These are phyloP conservation scores for Pholiota molesta DNA, from an alignment of 768 basidiomycete species.

Conservation along the genomic window DNA sequence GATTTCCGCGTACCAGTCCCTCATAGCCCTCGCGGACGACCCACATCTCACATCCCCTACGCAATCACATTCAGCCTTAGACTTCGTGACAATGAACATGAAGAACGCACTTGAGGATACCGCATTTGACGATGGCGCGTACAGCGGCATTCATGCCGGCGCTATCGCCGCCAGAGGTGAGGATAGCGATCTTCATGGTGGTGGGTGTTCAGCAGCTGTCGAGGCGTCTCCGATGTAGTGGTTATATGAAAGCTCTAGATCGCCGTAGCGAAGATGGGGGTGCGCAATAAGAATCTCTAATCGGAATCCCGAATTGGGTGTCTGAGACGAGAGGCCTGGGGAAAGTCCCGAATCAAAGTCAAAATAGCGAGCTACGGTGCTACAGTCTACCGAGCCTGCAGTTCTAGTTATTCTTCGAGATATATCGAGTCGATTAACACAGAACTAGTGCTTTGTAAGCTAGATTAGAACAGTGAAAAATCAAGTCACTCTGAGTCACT, in stretches of 20 bases:
- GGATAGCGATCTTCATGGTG: conserved; percentile 86
- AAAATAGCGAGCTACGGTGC: neutral
- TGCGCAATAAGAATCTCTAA: too few species aligned
- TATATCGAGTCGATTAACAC: too few species aligned
- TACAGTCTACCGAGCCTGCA: too few species aligned
- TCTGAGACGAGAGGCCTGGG: conserved; percentile 5
- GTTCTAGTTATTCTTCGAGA: too few species aligned
- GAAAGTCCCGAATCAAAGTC: conserved; percentile 4
- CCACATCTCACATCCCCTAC: conserved; percentile 93
- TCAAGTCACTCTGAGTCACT: too few species aligned
- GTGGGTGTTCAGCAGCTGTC: neutral
- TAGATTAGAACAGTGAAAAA: too few species aligned
- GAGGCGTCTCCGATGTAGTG: neutral
- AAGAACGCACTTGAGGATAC: conserved; percentile 77
- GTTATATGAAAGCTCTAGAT: neutral
- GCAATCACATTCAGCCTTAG: neutral
- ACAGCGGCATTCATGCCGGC: conserved; percentile 98
- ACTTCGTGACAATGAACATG: neutral
- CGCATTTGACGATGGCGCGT: conserved; percentile 89
- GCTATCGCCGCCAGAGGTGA: conserved; percentile 97
- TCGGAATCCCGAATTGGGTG: neutral
- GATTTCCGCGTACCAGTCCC: conserved; percentile 94
- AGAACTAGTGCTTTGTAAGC: too few species aligned
- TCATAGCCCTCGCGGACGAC: conserved; percentile 99
- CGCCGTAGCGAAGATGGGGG: neutral